Conservation (phyloP, 1,284 basidiomycete genomes). For the Erythrobasidium hasegawianum region DNA sequence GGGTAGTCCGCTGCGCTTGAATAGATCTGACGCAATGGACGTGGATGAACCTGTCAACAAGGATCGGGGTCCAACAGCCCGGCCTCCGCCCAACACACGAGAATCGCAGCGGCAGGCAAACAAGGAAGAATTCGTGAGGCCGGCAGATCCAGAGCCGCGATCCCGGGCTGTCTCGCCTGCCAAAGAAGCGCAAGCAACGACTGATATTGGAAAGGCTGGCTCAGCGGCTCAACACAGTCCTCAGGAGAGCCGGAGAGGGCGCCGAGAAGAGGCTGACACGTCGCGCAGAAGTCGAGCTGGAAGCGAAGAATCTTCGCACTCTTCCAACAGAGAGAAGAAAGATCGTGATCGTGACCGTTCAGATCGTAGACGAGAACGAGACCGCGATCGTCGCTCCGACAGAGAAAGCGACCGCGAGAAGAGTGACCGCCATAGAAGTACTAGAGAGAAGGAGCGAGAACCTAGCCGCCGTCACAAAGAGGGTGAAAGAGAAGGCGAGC, state of each 20-base stretch:
- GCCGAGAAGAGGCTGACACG: conserved; percentile 3
- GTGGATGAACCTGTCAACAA: neutral
- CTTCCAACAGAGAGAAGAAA: conserved; percentile 25
- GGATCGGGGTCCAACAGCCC: neutral
- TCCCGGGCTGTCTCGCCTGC: conserved; percentile 19
- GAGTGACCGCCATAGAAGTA: conserved; percentile 2
- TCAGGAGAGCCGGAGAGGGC: conserved; percentile 17
- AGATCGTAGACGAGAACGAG: conserved; percentile 24
- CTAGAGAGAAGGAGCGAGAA: conserved; percentile 11
- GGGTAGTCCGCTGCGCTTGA: neutral
- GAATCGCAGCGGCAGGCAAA: neutral
- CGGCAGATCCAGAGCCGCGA: neutral
- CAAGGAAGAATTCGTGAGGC: neutral
- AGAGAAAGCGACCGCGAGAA: conserved; percentile 31
- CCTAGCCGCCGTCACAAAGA: conserved; percentile 5
- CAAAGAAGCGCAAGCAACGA: neutral
- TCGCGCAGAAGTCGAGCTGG: conserved; percentile 20
- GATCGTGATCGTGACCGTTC: conserved; percentile 4
- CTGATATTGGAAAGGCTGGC: conserved; percentile 1
- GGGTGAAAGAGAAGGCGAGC: conserved; percentile 38
- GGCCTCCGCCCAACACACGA: neutral
- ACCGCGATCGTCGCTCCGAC: conserved; percentile 47
- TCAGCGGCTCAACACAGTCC: neutral
- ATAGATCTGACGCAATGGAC: conserved; percentile 2
- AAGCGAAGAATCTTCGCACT: conserved; percentile 30